Evolutionary conservation across 345 rosid species (phyloP).

Genomic region (Eucalyptus virginea): DNA sequence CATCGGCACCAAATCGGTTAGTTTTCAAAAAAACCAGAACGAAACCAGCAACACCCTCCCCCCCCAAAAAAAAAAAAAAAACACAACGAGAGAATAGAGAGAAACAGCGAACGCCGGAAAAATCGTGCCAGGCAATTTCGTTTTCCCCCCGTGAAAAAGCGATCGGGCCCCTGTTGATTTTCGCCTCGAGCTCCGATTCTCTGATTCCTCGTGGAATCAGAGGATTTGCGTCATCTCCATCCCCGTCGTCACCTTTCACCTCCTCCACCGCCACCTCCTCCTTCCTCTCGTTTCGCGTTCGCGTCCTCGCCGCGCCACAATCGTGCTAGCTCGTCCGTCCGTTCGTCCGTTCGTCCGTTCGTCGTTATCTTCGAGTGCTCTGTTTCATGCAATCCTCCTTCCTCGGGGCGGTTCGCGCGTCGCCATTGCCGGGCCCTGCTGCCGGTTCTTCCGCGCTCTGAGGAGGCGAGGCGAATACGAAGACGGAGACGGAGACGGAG

Average conservation of each 20-base stretch:
- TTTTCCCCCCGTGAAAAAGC: neutral
- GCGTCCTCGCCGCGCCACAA: neutral
- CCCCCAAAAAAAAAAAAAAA: neutral
- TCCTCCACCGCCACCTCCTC: neutral
- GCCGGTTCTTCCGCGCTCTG: neutral
- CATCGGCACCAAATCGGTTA: neutral
- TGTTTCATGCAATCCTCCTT: neutral
- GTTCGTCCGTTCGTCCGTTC: neutral
- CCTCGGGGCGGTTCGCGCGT: neutral
- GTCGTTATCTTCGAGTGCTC: neutral
- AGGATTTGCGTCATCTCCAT: slow-evolving; percentile 18
- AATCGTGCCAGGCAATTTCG: neutral
- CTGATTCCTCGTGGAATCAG: slow-evolving; percentile 77
- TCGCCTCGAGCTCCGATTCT: slow-evolving; percentile 19
- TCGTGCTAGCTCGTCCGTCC: neutral
- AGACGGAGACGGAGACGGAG: neutral
- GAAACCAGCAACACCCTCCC: no score
- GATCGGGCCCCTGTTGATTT: neutral
- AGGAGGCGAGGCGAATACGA: neutral
- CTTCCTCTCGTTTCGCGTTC: neutral
- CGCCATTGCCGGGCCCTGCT: neutral
- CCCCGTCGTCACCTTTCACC: neutral
- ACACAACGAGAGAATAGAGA: neutral
- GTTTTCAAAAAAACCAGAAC: neutral
- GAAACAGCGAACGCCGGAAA: neutral